Evolutionary conservation across 768 basidiomycete species (phyloP).

Genomic region (Serendipita sp.): DNA sequence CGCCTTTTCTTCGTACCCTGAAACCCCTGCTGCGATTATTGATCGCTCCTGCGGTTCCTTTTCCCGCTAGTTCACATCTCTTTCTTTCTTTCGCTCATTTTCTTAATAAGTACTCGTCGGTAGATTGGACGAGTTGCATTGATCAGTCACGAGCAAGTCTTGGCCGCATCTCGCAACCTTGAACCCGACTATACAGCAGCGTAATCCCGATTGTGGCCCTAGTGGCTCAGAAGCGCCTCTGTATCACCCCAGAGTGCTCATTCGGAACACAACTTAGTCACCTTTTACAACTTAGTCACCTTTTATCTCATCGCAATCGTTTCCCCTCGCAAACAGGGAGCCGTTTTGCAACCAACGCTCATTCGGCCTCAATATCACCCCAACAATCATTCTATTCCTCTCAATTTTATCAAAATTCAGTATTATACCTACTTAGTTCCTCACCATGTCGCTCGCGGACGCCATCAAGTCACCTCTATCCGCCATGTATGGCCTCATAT

Average conservation of each 20-base stretch:
- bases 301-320: not conserved
- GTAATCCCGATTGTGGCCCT: not conserved
- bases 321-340: not conserved
- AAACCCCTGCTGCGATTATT: not conserved
- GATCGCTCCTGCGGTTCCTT: not conserved
- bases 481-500: constrained; percentile 7
- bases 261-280: not conserved
- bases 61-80: not conserved
- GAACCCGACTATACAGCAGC: not conserved
- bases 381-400: not conserved
- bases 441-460: not conserved
- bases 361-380: not conserved
- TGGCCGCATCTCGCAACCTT: not conserved
- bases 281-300: not conserved
- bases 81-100: not conserved
- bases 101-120: not conserved
- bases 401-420: not conserved
- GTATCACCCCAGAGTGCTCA: not conserved
- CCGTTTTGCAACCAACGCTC: not conserved
- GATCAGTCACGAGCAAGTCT: too few species aligned
- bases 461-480: constrained; percentile 3
- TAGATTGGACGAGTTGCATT: too few species aligned
- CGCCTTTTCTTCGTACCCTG: too few species aligned
- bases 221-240: not conserved
- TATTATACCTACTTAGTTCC: not conserved